These are phyloP conservation scores for Theileria parva DNA, from an alignment of 169 alveolate genomes.

Conservation along the genomic window DNA sequence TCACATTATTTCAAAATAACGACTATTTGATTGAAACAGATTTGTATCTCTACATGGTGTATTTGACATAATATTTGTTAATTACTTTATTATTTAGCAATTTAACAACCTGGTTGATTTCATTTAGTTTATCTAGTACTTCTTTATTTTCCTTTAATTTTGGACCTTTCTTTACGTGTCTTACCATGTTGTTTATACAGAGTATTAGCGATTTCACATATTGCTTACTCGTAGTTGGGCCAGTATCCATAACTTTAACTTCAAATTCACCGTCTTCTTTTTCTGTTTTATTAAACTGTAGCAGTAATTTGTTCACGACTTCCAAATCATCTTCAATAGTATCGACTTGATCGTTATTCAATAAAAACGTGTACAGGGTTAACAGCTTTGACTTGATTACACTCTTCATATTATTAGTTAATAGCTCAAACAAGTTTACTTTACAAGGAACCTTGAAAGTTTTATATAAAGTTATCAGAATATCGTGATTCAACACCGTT, in stretches of 20 bases:
- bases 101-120: neutral
- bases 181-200: neutral
- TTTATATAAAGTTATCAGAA: neutral
- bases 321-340: neutral
- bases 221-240: neutral
- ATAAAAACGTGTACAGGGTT: neutral
- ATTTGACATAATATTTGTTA: neutral
- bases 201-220: neutral
- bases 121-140: neutral
- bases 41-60: neutral
- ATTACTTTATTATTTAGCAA: neutral
- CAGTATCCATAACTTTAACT: neutral
- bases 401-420: neutral
- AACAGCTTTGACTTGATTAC: neutral
- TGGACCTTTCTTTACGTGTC: neutral
- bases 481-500: neutral
- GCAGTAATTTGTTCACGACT: neutral
- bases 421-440: constrained; percentile 6
- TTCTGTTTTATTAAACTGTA: neutral
- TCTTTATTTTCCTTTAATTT: neutral
- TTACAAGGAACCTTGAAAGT: neutral
- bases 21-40: neutral
- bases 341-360: neutral
- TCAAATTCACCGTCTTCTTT: neutral
- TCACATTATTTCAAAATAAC: neutral